Evolutionary conservation across 1,284 basidiomycete species (phyloP).

Genomic region (Leccinum angustisporum): DNA sequence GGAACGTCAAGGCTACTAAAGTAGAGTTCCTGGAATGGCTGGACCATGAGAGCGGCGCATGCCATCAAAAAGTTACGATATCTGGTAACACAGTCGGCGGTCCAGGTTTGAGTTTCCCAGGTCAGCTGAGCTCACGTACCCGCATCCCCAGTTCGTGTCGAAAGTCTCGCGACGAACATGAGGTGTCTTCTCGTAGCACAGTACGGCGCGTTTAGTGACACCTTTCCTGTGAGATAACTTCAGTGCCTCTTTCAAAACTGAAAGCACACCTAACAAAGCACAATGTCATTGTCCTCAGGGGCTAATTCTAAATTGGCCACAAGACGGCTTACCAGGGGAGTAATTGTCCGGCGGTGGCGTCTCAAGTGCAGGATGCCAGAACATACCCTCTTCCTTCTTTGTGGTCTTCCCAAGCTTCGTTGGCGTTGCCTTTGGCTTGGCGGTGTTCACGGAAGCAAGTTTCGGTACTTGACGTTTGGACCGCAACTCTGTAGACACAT

Average conservation of each 20-base stretch:
- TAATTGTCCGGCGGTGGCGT: slow-evolving; percentile 63
- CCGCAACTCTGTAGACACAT: slow-evolving; percentile 12
- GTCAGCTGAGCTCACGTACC: slow-evolving; percentile 42
- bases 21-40: slow-evolving; percentile 60
- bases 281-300: slow-evolving; percentile 2
- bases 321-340: slow-evolving; percentile 57
- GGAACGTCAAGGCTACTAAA: slow-evolving; percentile 55
- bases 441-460: background rate
- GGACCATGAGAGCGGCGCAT: slow-evolving; percentile 70
- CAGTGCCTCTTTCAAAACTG: slow-evolving; percentile 59
- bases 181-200: slow-evolving; percentile 63
- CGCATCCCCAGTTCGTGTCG: slow-evolving; percentile 73
- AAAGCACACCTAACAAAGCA: slow-evolving; percentile 58
- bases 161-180: slow-evolving; percentile 60
- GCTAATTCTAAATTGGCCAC: slow-evolving; percentile 1
- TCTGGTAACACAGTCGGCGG: slow-evolving; percentile 38
- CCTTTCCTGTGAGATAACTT: slow-evolving; percentile 51
- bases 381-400: slow-evolving; percentile 43
- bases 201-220: slow-evolving; percentile 55
- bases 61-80: slow-evolving; percentile 87
- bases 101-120: background rate
- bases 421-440: slow-evolving; percentile 2
- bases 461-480: slow-evolving; percentile 9
- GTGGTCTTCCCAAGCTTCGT: slow-evolving; percentile 16
- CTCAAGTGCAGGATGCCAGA: slow-evolving; percentile 58